Base-by-base conservation (phyloP, 331 rosid species). In the Phaseolus coccineus region DNA sequence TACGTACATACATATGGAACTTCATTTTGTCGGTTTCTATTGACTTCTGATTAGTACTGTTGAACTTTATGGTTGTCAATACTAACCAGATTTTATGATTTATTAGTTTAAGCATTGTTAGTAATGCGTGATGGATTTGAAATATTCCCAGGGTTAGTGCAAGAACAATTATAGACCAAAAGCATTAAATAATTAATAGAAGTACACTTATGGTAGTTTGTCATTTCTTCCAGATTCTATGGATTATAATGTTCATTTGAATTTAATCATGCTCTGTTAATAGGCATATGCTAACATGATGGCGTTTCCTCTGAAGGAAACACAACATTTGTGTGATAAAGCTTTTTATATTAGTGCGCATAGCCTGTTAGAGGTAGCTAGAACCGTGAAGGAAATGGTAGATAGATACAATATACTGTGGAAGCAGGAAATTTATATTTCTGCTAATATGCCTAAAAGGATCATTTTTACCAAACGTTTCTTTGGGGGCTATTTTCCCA, bases 141-240 rank as follows among this genome's bases (percentile, higher is more conserved):
- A 76, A 81, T 83, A 65, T 84, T 86, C 81, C 77, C 64, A 27
- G 62, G 62, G 83, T 77, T 85, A 86, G 90, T 89, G 89, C 84
- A 71, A n/a, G 82, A 85, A 83, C 80, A 76, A 83, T 87, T 81
- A 84, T 77, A 56, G 82, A 42, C 57, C 83, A 69, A 63, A 66
- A 77, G 73, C 76, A 62, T 40, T 76, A 69, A 80, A 71, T 72
- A 74, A 46, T 52, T 40, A 42, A 42, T 30, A 69, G 56, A 73
- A 77, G 78, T 81, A 67, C 83, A 64, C 39, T 10, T n/a, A 67
- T 84, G 56, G 71, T 80, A 69, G 83, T 75, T 71, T 73, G 82
- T 74, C 81, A 69, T 73, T 85, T 79, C 80, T 80, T 89, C 86
- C 81, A 67, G 84, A 84, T 85, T 82, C 88, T 73, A 75, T 77